Base-by-base conservation (phyloP, 129 eudicot species). In the Chrysanthemum seticuspe region DNA sequence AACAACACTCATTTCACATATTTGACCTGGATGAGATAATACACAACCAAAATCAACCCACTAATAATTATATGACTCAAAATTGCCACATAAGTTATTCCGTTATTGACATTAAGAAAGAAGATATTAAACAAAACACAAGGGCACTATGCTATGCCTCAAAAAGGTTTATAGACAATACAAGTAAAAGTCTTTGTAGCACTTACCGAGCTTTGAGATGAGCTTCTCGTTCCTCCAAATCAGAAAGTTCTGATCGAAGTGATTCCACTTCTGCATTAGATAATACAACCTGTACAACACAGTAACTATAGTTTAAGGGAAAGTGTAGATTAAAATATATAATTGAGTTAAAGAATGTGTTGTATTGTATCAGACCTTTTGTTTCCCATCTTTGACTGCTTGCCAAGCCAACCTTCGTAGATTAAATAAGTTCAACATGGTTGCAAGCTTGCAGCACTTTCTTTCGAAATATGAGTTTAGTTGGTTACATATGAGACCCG, bases 151-250 rank as follows among this genome's bases (percentile, higher is more conserved):
- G 47, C 47, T 5, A 40, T 7, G 10, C 47, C 47, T 0, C 10
- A 40, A 40, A 40, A 40, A 40, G 47, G 47, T 6, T 40, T 40
- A 40, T 40, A 40, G 47, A 40, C 0, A 40, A 6, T 40, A 40
- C 9, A 40, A 63, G 71, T 58, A 29, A 3, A 61, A 68, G 74
- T 27, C 70, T 13, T 34, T 45, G 15, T 48, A 15, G 50, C 61
- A 29, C 83, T 81, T 76, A 92, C 97, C 82, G 92, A 67, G 98
- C 98, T 81, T 90, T 93, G 15, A 79, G 75, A 63, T 87, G 91
- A 79, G 91, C 87, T 75, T 83, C 98, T 75, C 84, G 84, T 79
- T 93, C 98, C 78, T 90, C 98, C 75, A 84, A 54, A 80, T 82
- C 85, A 52, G 89, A 60, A 76, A 93, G 86, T 78, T 86, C 96